Base-by-base conservation (phyloP, 768 basidiomycete species). In the Auricularia cornea region DNA sequence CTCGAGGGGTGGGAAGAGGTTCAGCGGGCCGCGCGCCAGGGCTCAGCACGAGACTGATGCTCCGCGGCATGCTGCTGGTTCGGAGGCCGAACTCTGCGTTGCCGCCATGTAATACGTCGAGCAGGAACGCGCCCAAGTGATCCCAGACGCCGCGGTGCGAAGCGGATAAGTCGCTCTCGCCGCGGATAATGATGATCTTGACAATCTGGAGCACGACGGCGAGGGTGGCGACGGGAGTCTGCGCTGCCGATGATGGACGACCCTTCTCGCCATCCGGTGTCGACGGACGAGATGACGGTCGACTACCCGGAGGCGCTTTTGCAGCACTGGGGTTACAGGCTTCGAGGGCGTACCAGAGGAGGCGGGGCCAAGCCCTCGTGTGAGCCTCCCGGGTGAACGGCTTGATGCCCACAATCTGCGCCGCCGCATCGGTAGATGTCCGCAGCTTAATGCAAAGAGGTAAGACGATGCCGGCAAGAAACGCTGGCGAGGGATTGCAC, bases 171-270 rank as follows among this genome's bases (percentile, higher is more conserved):
- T 89, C 88, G 23, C 77, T 75, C 59, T 82, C 82, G 0, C 83
- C 88, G 20, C 86, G 83, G 57, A 90, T 73, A 18, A 89, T 66
- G 66, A 90, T 81, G 32, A 83, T 74, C 68, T 91, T 91, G 66
- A 91, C 73, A 18, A 87, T 78, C 70, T 90, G 89, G 29, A 91
- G 68, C 0, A 83, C 82, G 1, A 83, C 75, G 59, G 83, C 75
- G 12, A 78, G 62, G 18, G 69, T 72, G 62, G 76, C 72, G 1
- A 74, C 70, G 1, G 70, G 68, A 26, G 67, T 69, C 32, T 60
- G 65, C 62, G 66, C 61, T 48, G 56, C 23, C 12, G 28, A 20
- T 10, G 31, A 28, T 30, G 56, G 29, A 5, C 61, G 62, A 10
- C 14, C 44, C 31, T 44, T 31, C 59, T 66, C 28, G 66, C 62